These are phyloP conservation scores for Phaseolus lunatus DNA, from an alignment of 306 rosid species.

Conservation along the genomic window DNA sequence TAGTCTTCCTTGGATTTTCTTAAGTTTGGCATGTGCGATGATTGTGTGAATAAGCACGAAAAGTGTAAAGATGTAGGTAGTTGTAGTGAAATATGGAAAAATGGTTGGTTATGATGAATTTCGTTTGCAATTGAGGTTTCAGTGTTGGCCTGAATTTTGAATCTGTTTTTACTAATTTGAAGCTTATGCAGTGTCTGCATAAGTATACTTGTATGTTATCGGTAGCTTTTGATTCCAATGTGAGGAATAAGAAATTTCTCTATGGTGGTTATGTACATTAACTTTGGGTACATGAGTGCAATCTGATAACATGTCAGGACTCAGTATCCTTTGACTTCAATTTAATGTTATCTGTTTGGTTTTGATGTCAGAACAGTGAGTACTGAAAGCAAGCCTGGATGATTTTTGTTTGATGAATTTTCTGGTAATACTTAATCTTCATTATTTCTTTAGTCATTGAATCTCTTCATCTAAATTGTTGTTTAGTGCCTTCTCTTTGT, in stretches of 20 bases:
- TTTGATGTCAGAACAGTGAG: not conserved
- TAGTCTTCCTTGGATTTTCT: not conserved
- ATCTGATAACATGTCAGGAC: not conserved
- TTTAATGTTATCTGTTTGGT: not conserved
- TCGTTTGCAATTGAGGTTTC: not conserved
- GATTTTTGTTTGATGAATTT: constrained; percentile 28
- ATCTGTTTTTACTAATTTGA: constrained; percentile 12
- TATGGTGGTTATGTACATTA: not conserved
- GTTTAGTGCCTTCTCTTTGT: constrained; percentile 18
- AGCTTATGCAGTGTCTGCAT: constrained; percentile 1
- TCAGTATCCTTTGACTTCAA: not conserved
- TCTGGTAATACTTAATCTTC: constrained; percentile 4
- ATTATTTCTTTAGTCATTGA: not conserved
- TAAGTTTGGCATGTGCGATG: constrained; percentile 17
- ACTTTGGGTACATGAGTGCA: not conserved
- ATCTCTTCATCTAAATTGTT: not conserved
- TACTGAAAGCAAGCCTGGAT: constrained; percentile 15
- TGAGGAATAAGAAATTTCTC: not conserved
- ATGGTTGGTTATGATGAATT: not conserved
- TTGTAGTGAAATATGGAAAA: not conserved
- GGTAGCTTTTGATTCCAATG: not conserved
- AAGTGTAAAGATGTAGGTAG: not conserved
- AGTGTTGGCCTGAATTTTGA: not conserved
- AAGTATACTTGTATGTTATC: not conserved
- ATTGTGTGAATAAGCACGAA: not conserved